Evolutionary conservation across 2,329 filamentous ascomycete species (phyloP).

Genomic region (Ophiocordyceps australis): DNA sequence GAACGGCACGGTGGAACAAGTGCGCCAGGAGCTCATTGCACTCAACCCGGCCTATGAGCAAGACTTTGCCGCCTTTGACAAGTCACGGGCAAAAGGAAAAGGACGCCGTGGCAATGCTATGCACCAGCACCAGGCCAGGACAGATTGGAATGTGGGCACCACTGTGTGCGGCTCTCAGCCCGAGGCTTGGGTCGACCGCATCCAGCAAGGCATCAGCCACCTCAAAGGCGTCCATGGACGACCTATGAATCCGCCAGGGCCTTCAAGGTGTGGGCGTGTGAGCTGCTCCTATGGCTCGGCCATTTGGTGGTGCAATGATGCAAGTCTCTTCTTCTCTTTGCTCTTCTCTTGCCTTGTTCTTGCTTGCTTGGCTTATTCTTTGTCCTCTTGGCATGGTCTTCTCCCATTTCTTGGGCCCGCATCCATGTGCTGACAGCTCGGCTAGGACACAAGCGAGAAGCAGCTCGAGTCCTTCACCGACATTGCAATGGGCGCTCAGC

Average conservation of each 20-base stretch:
- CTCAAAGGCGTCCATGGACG: background rate
- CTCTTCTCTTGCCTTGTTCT: background rate
- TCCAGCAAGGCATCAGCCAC: slow-evolving; percentile 1
- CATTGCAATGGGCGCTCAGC: slow-evolving; percentile 1
- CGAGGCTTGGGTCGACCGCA: background rate
- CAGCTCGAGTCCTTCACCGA: background rate
- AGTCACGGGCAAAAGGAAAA: background rate
- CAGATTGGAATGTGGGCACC: background rate
- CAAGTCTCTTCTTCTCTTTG: background rate
- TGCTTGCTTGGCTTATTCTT: too few relatives aligned
- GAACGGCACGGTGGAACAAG: too few relatives aligned
- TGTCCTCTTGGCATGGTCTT: too few relatives aligned
- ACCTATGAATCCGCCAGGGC: background rate
- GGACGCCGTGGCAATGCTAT: too few relatives aligned
- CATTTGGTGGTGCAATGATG: slow-evolving; percentile 2
- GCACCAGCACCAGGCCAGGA: too few relatives aligned
- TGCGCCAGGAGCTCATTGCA: too few relatives aligned
- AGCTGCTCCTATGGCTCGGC: slow-evolving; percentile 1
- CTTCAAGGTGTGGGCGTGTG: slow-evolving; percentile 1
- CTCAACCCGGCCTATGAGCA: too few relatives aligned
- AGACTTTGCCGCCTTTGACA: too few relatives aligned
- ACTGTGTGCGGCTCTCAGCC: background rate
- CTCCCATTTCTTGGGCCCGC: too few relatives aligned
- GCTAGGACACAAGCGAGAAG: background rate
- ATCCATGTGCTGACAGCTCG: background rate